Conservation (phyloP, 2,329 filamentous ascomycete species). For the Lizonia empirigonia region DNA sequence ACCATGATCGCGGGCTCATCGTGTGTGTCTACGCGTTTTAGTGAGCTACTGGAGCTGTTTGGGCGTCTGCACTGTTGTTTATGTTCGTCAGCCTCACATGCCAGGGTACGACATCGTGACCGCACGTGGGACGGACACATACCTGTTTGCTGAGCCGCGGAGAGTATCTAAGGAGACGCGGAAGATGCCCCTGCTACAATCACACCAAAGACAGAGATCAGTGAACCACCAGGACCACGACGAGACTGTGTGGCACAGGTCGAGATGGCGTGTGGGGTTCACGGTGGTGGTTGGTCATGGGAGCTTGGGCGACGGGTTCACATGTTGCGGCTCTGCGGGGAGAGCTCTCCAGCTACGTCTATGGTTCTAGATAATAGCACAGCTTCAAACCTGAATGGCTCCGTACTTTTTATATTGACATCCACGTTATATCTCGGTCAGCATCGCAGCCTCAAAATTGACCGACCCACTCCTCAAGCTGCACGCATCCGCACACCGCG, state of each 20-base stretch:
- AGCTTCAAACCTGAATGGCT: neutral
- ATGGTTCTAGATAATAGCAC: neutral
- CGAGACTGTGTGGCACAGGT: neutral
- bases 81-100: neutral
- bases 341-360: conserved; percentile 1
- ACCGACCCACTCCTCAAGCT: neutral
- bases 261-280: conserved; percentile 12
- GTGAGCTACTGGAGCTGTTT: neutral
- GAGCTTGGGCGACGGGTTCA: conserved; percentile 12
- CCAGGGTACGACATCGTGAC: conserved; percentile 20
- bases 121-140: conserved; percentile 6
- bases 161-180: neutral
- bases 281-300: conserved; percentile 12
- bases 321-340: conserved; percentile 36
- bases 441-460: neutral
- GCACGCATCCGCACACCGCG: neutral
- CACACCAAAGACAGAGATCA: neutral
- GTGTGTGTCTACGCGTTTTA: conserved; percentile 12
- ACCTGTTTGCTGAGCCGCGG: conserved; percentile 9
- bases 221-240: neutral
- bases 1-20: conserved; percentile 49
- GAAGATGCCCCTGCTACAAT: neutral
- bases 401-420: neutral
- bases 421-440: neutral
- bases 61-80: neutral